phyloP scores from a whole-genome alignment of 176 grass and related monocot species.

The Oryza longistaminata region DNA sequence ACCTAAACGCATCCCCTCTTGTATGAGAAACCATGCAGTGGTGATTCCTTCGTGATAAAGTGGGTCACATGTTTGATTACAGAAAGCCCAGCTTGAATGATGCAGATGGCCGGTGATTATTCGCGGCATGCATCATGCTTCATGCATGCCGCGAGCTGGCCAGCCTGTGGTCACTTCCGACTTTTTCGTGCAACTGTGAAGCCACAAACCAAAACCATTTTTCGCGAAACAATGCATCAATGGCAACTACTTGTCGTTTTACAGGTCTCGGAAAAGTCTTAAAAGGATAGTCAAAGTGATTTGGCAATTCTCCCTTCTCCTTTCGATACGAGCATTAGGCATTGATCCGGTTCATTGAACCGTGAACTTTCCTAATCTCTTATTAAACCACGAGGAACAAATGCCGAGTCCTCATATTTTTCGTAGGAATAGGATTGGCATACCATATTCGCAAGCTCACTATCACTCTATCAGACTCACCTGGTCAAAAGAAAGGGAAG shows the following conservation, averaged over 20 bases:
- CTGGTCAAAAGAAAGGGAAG: background rate
- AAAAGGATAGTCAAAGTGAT: background rate
- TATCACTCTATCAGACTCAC: background rate
- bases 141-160: conserved; percentile 14
- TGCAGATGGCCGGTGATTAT: background rate
- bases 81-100: background rate
- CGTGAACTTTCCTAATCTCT: background rate
- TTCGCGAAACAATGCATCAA: background rate
- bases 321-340: conserved; percentile 13
- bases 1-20: background rate
- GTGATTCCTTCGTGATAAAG: background rate
- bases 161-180: background rate
- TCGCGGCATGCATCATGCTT: background rate
- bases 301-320: background rate
- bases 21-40: background rate
- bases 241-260: background rate
- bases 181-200: conserved; percentile 27
- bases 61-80: background rate
- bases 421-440: background rate
- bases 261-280: background rate
- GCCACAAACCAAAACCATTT: conserved; percentile 8
- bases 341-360: conserved; percentile 25
- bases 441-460: background rate
- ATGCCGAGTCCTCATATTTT: background rate
- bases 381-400: background rate